Evolutionary conservation across 257 asterid genomes (phyloP), one percentile per base, ranked within the genome.

Genomic region (Solanum tacnaense): DNA sequence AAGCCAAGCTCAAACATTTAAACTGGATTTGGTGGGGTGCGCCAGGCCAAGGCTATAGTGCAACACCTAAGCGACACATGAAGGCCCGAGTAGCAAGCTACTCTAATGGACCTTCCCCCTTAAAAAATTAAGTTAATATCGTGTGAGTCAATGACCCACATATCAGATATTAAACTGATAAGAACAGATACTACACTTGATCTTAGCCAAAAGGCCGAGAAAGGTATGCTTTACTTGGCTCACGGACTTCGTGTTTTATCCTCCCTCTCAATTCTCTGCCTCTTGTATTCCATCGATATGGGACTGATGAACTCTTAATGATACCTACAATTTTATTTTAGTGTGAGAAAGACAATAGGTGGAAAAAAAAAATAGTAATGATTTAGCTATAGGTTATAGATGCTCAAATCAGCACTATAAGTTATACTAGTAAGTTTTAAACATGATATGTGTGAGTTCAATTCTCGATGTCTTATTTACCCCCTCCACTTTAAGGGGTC

Each of bases 161-260:
- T 75, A 75, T 38, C 23, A 23, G 1, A 38, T 38, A 76, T 76
- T 76, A 39, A 76, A 39, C 13, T 76, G 7, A 76, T 76, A 39
- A 39, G 60, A 76, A n/a, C n/a, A 38, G 2, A 76, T 38, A 76
- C 60, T 76, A n/a, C 35, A 39, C 62, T 76, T 39, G 79, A 32
- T 72, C 91, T 91, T 88, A 89, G 91, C 91, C 91, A 89, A 89
- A 91, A 86, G 90, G 90, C 88, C 89, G 89, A 91, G 93, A 89
- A 91, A 89, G 89, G 90, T 91, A 89, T 88, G 7, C 58, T 16
- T 52, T 52, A 16, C 4, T 52, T 2, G 0, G 23, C 9, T 52
- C 23, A 52, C 9, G 4, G 9, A 52, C 62, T 52, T 52, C 62
- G 23, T 16, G 62, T 52, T 52, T 52, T 52, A 52, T 1, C 1